phyloP scores from a whole-genome alignment of 352 stramenopile species.

The Globisporangium nagaii region DNA sequence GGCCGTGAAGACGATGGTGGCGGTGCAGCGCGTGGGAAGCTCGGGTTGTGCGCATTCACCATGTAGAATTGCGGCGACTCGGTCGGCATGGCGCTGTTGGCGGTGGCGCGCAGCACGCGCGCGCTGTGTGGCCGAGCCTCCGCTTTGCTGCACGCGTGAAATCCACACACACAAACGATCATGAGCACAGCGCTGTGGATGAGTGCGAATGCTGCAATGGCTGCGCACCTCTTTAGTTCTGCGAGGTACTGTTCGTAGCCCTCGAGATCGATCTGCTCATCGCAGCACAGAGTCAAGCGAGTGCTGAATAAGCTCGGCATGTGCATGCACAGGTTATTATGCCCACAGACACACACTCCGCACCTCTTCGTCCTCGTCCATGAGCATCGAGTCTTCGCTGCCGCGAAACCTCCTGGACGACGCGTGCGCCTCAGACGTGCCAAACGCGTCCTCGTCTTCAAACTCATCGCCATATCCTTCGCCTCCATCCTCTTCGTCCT shows the following conservation, averaged over 20 bases:
- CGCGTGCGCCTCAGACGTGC: background rate
- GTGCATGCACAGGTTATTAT: too few relatives aligned
- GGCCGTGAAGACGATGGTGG: background rate
- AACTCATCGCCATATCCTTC: background rate
- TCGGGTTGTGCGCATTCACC: conserved; percentile 34
- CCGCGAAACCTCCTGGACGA: background rate
- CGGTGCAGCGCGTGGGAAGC: conserved; percentile 2
- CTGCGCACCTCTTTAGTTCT: conserved; percentile 36
- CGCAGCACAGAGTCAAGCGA: background rate
- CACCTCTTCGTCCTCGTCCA: conserved; percentile 24
- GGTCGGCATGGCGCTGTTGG: conserved; percentile 29
- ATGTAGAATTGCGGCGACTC: conserved; percentile 58
- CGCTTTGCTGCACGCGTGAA: conserved; percentile 31
- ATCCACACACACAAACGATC: background rate
- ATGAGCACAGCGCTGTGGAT: background rate
- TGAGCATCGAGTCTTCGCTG: background rate
- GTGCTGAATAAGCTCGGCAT: too few relatives aligned
- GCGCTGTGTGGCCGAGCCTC: conserved; percentile 33
- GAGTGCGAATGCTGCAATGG: too few relatives aligned
- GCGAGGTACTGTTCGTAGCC: conserved; percentile 54
- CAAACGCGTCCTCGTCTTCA: background rate
- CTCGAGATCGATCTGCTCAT: conserved; percentile 47
- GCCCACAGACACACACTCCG: background rate
- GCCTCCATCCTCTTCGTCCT: background rate
- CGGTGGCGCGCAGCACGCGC: conserved; percentile 22